Base-by-base conservation (phyloP, 495 filamentous ascomycete species). In the Tuber calosporum region DNA sequence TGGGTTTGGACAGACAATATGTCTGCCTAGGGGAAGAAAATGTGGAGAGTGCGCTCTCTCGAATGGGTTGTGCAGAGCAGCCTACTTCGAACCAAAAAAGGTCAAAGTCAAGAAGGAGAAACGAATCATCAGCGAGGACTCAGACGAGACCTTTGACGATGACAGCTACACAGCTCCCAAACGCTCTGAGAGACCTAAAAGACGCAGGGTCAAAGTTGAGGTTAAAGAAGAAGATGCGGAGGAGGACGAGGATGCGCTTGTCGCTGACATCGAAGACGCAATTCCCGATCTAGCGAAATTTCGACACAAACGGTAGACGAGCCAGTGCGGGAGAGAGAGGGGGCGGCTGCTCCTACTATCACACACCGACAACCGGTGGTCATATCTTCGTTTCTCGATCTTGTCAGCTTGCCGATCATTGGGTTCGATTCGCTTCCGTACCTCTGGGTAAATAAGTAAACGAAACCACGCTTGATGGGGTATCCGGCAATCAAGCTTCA, bases 11-110 rank as follows among this genome's bases (percentile, higher is more conserved):
- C 94, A 82, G 71, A 90, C 89, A 13, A 89, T 94, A 6, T 97
- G 95, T 83, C 81, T 92, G 75, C 92, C 94, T 2, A 89, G 96
- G 1, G 91, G 90, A 1, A 84, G 91, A 48, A 87, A 86, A 71
- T 97, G 94, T 82, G 93, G 91, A 43, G 91, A 94, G 41, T 98
- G 94, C 82, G 88, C 89, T 77, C 82, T 97, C 30, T 91, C 90
- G 36, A 83, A 89, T 43, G 89, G 91, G 41, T 81, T 97, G 74
- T 99, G 94, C 82, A 90, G 87, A 78, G 88, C 89, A 66, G 94
- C 91, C 22, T 85, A 85, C 42, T 79, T 82, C 22, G 82, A 86
- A 75, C 77, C 82, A 17, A 83, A 84, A 48, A 85, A 82, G 71
- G 82, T 80, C 69, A 88, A 88, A 72, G 82, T 84, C 76, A 84